A percentile compares a stretch with the other conserved stretches of the same genome.
Conservation (phyloP, 495 filamentous ascomycete genomes). For the Hamigera avellanea region DNA sequence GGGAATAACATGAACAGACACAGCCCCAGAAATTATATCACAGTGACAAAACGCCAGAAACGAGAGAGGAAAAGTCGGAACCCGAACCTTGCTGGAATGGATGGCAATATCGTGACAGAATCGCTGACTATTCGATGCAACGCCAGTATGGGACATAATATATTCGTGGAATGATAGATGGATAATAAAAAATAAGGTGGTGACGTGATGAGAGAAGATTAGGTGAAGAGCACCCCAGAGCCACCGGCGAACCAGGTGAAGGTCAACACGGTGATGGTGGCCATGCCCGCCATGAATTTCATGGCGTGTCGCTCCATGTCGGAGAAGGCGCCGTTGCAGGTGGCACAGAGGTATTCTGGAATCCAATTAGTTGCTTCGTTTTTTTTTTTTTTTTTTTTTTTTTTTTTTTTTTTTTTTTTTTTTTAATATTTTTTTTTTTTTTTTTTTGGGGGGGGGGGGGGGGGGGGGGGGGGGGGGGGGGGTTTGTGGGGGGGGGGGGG, state of each 20-base stretch:
- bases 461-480: too few species aligned
- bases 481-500: too few species aligned
- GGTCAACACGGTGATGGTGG: slow-evolving; percentile 59
- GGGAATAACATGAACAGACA: too few species aligned
- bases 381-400: slow-evolving; percentile 14
- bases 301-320: slow-evolving; percentile 54
- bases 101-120: background rate
- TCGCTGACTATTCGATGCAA: slow-evolving; percentile 1
- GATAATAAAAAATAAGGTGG: slow-evolving; percentile 7
- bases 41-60: too few species aligned
- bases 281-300: slow-evolving; percentile 65
- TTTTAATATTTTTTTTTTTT: too few species aligned
- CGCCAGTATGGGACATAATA: background rate
- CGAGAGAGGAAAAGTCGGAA: too few species aligned
- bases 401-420: background rate
- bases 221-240: slow-evolving; percentile 43
- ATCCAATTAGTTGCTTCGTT: background rate
- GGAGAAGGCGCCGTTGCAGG: slow-evolving; percentile 61
- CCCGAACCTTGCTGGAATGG: too few species aligned
- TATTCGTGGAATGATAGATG: slow-evolving; percentile 9
- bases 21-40: too few species aligned
- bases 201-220: slow-evolving; percentile 4
- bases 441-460: too few species aligned
- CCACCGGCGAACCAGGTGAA: slow-evolving; percentile 84
- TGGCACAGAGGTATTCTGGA: slow-evolving; percentile 47